These are phyloP conservation scores for Elsinoe necatrix DNA, from an alignment of 2,329 filamentous ascomycete genomes.

Conservation along the genomic window DNA sequence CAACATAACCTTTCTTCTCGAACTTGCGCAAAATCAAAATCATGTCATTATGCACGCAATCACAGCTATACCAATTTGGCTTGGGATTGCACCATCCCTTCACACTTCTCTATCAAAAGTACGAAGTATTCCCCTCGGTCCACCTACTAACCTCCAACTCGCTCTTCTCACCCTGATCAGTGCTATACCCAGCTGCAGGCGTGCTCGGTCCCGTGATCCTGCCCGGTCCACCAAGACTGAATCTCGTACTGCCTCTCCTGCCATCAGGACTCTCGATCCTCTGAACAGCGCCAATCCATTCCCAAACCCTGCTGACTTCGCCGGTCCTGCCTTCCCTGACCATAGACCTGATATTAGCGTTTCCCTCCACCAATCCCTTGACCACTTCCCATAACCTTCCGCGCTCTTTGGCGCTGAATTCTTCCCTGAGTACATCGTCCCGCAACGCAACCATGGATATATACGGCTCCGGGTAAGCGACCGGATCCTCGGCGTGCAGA, in stretches of 20 bases:
- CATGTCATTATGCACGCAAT: neutral
- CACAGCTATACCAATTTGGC: too few relatives aligned
- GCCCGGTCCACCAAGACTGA: conserved; percentile 24
- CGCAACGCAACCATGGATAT: conserved; percentile 81
- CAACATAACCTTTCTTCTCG: too few relatives aligned
- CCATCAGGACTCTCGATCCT: conserved; percentile 25
- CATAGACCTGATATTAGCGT: conserved; percentile 80
- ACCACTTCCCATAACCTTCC: conserved; percentile 81
- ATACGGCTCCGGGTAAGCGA: conserved; percentile 61
- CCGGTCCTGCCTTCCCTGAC: conserved; percentile 52
- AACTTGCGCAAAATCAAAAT: too few relatives aligned
- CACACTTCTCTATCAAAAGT: conserved; percentile 3
- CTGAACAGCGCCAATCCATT: conserved; percentile 55
- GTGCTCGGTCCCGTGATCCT: conserved; percentile 24
- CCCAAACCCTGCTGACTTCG: conserved; percentile 55
- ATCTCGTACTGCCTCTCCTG: conserved; percentile 24
- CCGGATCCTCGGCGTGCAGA: conserved; percentile 58
- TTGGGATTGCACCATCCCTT: neutral
- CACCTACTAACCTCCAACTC: conserved; percentile 18
- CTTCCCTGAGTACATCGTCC: conserved; percentile 78
- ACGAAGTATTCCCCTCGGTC: conserved; percentile 13
- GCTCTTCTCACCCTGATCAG: conserved; percentile 18
- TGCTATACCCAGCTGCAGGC: conserved; percentile 22
- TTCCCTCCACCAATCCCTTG: conserved; percentile 76
- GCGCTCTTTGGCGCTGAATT: conserved; percentile 67